These are phyloP conservation scores for Xylaria hypoxylon DNA, from an alignment of 2,329 filamentous ascomycete genomes.

Conservation along the genomic window DNA sequence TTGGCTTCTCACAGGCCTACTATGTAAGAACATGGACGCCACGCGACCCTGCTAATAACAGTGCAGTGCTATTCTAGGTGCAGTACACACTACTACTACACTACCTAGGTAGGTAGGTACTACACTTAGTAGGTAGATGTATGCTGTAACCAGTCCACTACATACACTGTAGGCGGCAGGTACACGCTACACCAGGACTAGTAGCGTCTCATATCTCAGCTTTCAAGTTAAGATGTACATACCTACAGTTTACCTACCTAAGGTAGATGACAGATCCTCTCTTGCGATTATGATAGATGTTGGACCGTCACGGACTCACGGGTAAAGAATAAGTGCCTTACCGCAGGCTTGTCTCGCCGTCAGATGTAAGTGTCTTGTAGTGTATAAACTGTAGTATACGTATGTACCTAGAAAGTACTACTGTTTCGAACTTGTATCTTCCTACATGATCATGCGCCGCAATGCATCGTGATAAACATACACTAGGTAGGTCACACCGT, in stretches of 20 bases:
- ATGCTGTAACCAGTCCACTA: background rate
- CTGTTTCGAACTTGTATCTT: background rate
- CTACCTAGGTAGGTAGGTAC: constrained; percentile 5
- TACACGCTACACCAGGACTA: too few species aligned
- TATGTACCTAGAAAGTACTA: constrained; percentile 4
- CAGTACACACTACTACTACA: background rate
- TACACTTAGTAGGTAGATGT: constrained; percentile 2
- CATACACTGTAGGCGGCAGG: background rate
- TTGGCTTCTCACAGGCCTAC: background rate
- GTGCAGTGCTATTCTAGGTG: constrained; percentile 8
- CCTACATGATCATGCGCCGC: constrained; percentile 3
- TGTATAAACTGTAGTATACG: background rate
- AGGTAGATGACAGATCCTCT: background rate
- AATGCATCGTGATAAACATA: background rate
- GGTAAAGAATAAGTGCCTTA: too few species aligned
- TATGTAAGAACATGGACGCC: background rate
- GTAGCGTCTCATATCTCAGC: too few species aligned
- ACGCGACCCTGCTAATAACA: constrained; percentile 12
- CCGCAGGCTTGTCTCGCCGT: too few species aligned
- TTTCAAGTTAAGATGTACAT: background rate
- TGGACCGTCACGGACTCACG: too few species aligned
- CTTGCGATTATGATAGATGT: too few species aligned
- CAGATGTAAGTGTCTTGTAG: background rate
- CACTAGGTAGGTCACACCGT: too few species aligned
- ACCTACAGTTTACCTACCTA: background rate